Evolutionary conservation across 148 eudicot species (phyloP).

Genomic region (Talinum fruticosum): DNA sequence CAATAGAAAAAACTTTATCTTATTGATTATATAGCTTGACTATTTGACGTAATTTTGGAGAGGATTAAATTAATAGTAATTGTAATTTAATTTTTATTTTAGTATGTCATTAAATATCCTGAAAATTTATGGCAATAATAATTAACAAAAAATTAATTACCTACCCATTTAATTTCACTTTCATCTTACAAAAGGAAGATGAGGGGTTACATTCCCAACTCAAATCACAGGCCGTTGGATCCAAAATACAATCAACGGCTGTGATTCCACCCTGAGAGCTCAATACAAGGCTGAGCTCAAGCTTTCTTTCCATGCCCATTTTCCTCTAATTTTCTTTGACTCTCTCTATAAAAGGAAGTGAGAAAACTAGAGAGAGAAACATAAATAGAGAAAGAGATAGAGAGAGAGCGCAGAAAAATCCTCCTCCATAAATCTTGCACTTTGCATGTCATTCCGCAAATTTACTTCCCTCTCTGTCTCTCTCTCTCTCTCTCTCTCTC

Average conservation of each 20-base stretch:
- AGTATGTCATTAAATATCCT: conserved; percentile 11
- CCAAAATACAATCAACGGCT: conserved; percentile 23
- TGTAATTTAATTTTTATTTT: conserved; percentile 9
- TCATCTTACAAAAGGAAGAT: conserved; percentile 28
- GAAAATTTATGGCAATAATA: conserved; percentile 17
- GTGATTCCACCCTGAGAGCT: neutral
- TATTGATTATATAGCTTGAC: conserved; percentile 2
- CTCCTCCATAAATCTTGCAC: neutral
- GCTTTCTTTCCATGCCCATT: conserved; percentile 15
- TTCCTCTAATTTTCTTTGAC: neutral
- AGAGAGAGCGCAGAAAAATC: neutral
- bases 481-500: no score
- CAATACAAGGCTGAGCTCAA: conserved; percentile 22
- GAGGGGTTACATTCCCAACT: conserved; percentile 27
- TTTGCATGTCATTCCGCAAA: neutral
- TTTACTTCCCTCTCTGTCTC: neutral
- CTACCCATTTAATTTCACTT: conserved; percentile 9
- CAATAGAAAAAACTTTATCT: conserved; percentile 3
- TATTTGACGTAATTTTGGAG: neutral
- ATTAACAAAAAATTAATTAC: conserved; percentile 17
- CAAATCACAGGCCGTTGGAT: conserved; percentile 34
- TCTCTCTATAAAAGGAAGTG: conserved; percentile 3
- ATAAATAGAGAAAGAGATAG: neutral
- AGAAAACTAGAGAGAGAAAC: neutral
- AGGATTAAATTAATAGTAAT: neutral